These are phyloP conservation scores for Trichoderma virens DNA, from an alignment of 495 filamentous ascomycete genomes.

Conservation along the genomic window DNA sequence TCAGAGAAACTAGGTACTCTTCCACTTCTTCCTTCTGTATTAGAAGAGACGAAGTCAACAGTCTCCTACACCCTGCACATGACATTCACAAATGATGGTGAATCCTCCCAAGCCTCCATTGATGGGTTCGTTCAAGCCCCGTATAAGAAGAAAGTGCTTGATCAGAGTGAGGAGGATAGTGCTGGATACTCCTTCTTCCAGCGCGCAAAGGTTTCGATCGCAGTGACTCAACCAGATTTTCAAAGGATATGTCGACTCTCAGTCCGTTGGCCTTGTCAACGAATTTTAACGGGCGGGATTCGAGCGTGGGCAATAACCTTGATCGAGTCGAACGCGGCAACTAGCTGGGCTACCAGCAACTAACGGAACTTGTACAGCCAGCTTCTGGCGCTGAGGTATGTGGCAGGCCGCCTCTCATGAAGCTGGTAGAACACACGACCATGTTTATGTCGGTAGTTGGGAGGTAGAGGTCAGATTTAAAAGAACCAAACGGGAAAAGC, in stretches of 20 bases:
- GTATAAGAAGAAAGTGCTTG: conserved; percentile 90
- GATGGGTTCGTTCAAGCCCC: conserved; percentile 81
- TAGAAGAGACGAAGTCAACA: no score
- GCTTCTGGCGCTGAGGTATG: conserved; percentile 28
- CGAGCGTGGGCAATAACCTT: conserved; percentile 65
- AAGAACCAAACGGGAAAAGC: conserved; percentile 79
- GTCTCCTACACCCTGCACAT: no score
- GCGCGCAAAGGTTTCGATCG: conserved; percentile 65
- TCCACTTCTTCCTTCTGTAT: no score
- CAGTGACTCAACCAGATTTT: conserved; percentile 71
- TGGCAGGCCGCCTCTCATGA: conserved; percentile 29
- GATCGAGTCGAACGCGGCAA: conserved; percentile 45
- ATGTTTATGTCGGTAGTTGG: conserved; percentile 92
- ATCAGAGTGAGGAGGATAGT: conserved; percentile 69
- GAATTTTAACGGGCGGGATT: conserved; percentile 91
- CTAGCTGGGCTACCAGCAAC: conserved; percentile 39
- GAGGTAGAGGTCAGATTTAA: conserved; percentile 80
- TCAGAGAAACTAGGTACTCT: no score
- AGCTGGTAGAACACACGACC: conserved; percentile 65
- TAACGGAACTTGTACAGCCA: conserved; percentile 38
- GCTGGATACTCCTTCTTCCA: conserved; percentile 75
- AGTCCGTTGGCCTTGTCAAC: conserved; percentile 64
- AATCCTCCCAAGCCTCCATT: conserved; percentile 92
- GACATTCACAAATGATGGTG: conserved; percentile 86
- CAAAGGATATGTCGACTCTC: conserved; percentile 86